Conservation (phyloP, 1,284 basidiomycete species). For the Trichosporon asahii region DNA sequence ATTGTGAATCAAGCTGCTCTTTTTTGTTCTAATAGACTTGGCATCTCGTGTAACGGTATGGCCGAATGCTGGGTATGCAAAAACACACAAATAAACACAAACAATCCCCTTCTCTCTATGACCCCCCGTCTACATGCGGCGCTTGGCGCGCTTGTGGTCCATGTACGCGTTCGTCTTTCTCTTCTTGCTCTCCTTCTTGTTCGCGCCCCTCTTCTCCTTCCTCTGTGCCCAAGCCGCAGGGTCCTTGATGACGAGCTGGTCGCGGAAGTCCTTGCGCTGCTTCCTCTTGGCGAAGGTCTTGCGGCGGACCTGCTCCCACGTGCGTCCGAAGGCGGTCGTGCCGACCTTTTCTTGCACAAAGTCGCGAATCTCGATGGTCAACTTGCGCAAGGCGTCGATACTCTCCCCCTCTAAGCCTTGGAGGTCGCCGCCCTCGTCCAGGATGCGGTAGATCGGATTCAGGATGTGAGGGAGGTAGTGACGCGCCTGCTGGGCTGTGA, state of each 20-base stretch:
- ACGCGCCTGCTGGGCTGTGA: conserved; percentile 61
- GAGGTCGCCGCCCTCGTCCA: conserved; percentile 66
- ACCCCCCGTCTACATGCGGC: not conserved
- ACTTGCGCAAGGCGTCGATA: conserved; percentile 71
- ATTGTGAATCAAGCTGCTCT: not conserved
- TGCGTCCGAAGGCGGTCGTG: conserved; percentile 69
- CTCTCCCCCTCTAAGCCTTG: conserved; percentile 61
- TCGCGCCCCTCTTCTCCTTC: conserved; percentile 73
- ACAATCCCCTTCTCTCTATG: too few relatives aligned
- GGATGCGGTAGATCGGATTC: conserved; percentile 78
- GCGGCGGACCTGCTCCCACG: conserved; percentile 77
- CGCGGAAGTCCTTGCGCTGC: conserved; percentile 61
- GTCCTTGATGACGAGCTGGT: conserved; percentile 33
- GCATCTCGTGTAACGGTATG: conserved; percentile 12
- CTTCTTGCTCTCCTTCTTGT: conserved; percentile 77
- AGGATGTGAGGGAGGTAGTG: conserved; percentile 78
- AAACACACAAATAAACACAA: not conserved
- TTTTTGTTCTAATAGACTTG: conserved; percentile 10
- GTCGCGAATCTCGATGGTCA: conserved; percentile 81
- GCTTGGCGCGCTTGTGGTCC: conserved; percentile 15
- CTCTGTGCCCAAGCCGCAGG: conserved; percentile 58
- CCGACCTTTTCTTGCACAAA: conserved; percentile 83
- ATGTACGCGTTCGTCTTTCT: conserved; percentile 58
- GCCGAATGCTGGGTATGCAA: conserved; percentile 14
- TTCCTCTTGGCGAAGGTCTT: conserved; percentile 65